Evolutionary conservation across 768 basidiomycete species (phyloP).

Genomic region (Sporobolomyces phaffii): DNA sequence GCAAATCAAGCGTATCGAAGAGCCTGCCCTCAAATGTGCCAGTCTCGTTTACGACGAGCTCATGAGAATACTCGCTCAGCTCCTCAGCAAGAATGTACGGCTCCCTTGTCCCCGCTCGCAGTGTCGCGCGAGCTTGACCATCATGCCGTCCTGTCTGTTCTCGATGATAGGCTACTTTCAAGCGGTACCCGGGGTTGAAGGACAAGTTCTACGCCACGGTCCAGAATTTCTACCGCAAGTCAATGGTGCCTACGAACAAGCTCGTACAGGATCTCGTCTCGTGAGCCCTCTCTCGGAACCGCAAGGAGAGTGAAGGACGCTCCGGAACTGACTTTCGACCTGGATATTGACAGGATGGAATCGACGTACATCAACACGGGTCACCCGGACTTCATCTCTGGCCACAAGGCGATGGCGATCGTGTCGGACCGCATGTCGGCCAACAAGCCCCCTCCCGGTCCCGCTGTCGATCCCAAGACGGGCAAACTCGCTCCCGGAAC

Average conservation of each 20-base stretch:
- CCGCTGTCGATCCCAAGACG: conserved; percentile 63
- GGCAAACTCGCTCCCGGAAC: conserved; percentile 58
- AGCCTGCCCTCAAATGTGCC: conserved; percentile 87
- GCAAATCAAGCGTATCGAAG: conserved; percentile 94
- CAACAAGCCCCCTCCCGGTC: conserved; percentile 62
- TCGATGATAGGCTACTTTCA: conserved; percentile 75
- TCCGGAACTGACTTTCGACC: conserved; percentile 1
- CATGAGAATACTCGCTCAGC: conserved; percentile 86
- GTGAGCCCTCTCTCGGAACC: conserved; percentile 55
- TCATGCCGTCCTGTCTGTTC: neutral
- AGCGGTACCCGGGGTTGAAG: conserved; percentile 89
- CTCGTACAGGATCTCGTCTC: conserved; percentile 86
- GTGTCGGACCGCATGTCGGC: conserved; percentile 75
- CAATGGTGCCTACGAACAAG: conserved; percentile 92
- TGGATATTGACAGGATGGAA: conserved; percentile 67
- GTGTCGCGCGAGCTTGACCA: no score
- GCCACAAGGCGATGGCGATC: conserved; percentile 89
- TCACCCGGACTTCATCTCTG: conserved; percentile 95
- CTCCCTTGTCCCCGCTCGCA: conserved; percentile 44
- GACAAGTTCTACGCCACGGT: conserved; percentile 95
- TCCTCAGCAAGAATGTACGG: conserved; percentile 78
- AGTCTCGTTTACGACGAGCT: conserved; percentile 95
- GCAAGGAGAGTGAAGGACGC: no score
- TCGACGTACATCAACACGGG: conserved; percentile 99
- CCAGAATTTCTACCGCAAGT: conserved; percentile 89